Base-by-base conservation (phyloP, 306 rosid genomes). In the Quercus berberidifolia region DNA sequence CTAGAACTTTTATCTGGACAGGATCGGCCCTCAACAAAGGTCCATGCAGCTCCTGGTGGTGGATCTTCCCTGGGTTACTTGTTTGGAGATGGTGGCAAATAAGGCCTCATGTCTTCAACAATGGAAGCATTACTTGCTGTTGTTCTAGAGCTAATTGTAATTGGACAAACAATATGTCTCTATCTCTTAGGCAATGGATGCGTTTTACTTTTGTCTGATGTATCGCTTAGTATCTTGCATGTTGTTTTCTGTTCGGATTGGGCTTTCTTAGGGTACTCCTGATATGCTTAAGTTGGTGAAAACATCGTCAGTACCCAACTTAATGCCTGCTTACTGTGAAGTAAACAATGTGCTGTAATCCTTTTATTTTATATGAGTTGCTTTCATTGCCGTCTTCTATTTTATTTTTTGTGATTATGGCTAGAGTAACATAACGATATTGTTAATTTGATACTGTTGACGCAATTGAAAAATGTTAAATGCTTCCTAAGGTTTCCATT, bases 1-100 rank as follows among this genome's bases (percentile, higher is more conserved):
- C 65, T 10, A 59, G 71, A 67, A 15, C 3, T 55, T 77, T 46
- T 63, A 2, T 15, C 13, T 56, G 77, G 46, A 81, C 69, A 84
- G 87, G 87, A 84, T 68, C 87, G 87, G 18, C 80, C 87, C 52
- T 80, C 85, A 1, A 84, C 85, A 1, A 81, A 84, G 76, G 87
- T 84, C 71, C 87, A 81, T 63, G 55, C 87, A 1, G 80, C 80
- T 26, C 87, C 85, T 12, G 84, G 87, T 1, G 85, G 84, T 4
- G 82, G 82, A 80, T 84, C 87, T 57, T 84, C 85, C 6, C 73
- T 84, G 43, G 87, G 80, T 3, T 80, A 84, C 71, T 55, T 84
- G 69, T 81, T 84, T 65, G 87, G 87, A 65, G 83, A 73, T 35
- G 71, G 59, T n/a, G 65, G 65, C 30, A 59, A 59, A 59, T 59